phyloP scores from a whole-genome alignment of 164 flowering plant genomes.

The Warburgia ugandensis region DNA sequence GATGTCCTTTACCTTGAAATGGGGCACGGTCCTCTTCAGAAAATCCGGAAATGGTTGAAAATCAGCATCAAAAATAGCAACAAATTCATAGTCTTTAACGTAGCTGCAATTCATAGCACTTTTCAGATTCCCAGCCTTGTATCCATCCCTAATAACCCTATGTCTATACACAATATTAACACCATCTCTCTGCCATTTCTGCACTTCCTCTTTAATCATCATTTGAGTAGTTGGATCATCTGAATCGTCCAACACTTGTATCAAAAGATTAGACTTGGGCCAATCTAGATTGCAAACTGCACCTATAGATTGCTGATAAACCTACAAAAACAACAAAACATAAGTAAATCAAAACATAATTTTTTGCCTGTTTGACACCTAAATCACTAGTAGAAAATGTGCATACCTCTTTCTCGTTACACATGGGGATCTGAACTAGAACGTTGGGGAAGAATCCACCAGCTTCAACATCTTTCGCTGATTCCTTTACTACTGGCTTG shows the following conservation, averaged over 20 bases:
- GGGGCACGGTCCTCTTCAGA: slow-evolving; percentile 67
- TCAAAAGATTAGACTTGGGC: slow-evolving; percentile 73
- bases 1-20: slow-evolving; percentile 98
- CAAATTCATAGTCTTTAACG: slow-evolving; percentile 90
- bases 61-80: slow-evolving; percentile 94
- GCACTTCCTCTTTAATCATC: slow-evolving; percentile 84
- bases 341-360: background rate
- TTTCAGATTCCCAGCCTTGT: slow-evolving; percentile 97
- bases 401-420: slow-evolving; percentile 99
- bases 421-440: slow-evolving; percentile 98
- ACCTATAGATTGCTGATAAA: slow-evolving; percentile 92
- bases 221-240: slow-evolving; percentile 72
- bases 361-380: background rate
- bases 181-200: slow-evolving; percentile 81
- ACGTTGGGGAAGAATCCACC: slow-evolving; percentile 80
- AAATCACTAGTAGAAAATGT: too few relatives aligned
- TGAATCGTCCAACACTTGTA: slow-evolving; percentile 91
- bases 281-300: slow-evolving; percentile 93
- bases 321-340: slow-evolving; percentile 33
- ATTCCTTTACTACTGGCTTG: slow-evolving; percentile 54
- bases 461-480: slow-evolving; percentile 47
- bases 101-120: slow-evolving; percentile 94
- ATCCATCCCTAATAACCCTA: slow-evolving; percentile 78
- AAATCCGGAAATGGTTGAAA: slow-evolving; percentile 91
- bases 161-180: slow-evolving; percentile 78